phyloP scores from a whole-genome alignment of 768 basidiomycete genomes.

The Trametes meyenii region DNA sequence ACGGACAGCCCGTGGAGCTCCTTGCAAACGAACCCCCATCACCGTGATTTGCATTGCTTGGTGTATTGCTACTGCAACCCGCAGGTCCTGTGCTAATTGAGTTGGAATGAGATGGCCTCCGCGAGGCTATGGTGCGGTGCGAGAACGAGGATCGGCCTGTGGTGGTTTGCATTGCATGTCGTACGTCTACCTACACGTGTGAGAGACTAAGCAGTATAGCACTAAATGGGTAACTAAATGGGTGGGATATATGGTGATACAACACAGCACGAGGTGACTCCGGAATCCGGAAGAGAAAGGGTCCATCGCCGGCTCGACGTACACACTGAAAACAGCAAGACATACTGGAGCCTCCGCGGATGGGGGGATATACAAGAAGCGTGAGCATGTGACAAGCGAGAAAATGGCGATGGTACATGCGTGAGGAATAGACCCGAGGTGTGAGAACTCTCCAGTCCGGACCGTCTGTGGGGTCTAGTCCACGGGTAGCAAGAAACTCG shows the following conservation, averaged over 20 bases:
- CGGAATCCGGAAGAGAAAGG: background rate
- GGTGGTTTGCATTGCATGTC: background rate
- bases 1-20: slow-evolving; percentile 57
- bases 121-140: background rate
- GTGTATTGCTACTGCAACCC: background rate
- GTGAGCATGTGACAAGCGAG: background rate
- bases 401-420: background rate
- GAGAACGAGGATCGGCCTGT: background rate
- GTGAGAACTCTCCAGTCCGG: slow-evolving; percentile 12
- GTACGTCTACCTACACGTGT: slow-evolving; percentile 13
- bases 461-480: slow-evolving; percentile 33
- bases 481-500: slow-evolving; percentile 75
- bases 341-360: slow-evolving; percentile 22
- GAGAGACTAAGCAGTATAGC: background rate
- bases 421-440: slow-evolving; percentile 9
- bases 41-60: slow-evolving; percentile 7
- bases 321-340: slow-evolving; percentile 14
- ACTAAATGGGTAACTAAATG: slow-evolving; percentile 12
- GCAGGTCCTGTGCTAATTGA: background rate
- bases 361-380: slow-evolving; percentile 9
- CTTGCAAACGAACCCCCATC: slow-evolving; percentile 60
- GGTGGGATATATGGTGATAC: slow-evolving; percentile 16
- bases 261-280: slow-evolving; percentile 2
- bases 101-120: background rate
- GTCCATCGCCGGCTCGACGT: slow-evolving; percentile 23